Evolutionary conservation across 2,329 filamentous ascomycete genomes (phyloP), one percentile per base, ranked within the genome.

Genomic region (Pyricularia pennisetigena): DNA sequence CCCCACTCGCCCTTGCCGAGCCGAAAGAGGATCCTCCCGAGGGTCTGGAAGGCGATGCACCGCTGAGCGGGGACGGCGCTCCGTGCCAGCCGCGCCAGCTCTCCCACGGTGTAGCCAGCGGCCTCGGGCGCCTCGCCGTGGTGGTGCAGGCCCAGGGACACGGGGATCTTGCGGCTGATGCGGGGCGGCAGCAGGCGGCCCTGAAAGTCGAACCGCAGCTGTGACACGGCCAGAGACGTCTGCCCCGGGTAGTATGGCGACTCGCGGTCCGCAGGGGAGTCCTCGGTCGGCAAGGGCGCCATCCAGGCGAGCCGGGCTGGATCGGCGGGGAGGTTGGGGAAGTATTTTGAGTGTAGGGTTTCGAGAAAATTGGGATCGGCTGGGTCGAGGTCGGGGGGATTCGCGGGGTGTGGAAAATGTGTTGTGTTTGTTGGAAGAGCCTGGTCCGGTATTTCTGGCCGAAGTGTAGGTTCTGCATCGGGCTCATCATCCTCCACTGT

Each of bases 71-170:
- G 87, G 24, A 97, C 92, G 0, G 89, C 88, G 68, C 92, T 96
- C 41, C 94, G 85, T 4, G 92, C 88, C 1, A 97, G 84, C 35
- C 90, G 87, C 1, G 93, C 89, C 1, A 99, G 83, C 78, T 99
- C 95, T 0, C 88, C 87, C 32, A 99, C 86, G 0, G 95, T 98
- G 78, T 99, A 99, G 0, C 95, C 95, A 0, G 95, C 95, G 1
- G 94, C 92, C 78, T 97, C 93, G 20, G 95, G 95, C 1, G 94
- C 94, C 69, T 94, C 88, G 71, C 91, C 93, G 77, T 99, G 95
- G 77, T 99, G 94, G 77, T 99, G 95, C 16, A 99, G 84, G 0
- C 95, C 95, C 69, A 90, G 86, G 14, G 88, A 89, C 0, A 87
- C 87, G 5, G 94, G 91, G 29, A 98, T 88, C 1, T 86, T 82